Conservation (phyloP, 2,329 filamentous ascomycete species). For the Leptoxyphium fumago region DNA sequence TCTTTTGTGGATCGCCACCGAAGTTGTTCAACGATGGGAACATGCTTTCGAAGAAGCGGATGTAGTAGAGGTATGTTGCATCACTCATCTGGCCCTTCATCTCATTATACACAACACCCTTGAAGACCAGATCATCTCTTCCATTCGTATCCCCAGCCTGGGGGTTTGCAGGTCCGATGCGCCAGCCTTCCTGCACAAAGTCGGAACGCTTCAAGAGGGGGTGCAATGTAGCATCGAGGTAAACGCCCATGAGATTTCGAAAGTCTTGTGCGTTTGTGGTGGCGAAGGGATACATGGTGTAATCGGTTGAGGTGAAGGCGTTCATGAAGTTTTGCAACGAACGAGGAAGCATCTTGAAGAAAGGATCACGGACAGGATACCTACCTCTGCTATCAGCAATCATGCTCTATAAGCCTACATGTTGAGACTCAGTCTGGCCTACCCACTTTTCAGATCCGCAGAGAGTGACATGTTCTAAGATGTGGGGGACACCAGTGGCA, state of each 20-base stretch:
- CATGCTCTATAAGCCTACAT: constrained; percentile 11
- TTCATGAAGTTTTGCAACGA: constrained; percentile 99
- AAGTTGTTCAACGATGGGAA: constrained; percentile 94
- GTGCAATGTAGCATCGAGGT: constrained; percentile 84
- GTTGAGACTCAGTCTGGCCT: background rate
- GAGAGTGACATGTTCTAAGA: constrained; percentile 90
- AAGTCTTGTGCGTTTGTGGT: constrained; percentile 94
- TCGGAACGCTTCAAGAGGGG: constrained; percentile 81
- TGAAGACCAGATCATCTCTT: constrained; percentile 65
- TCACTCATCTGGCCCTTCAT: constrained; percentile 99
- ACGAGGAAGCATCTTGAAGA: constrained; percentile 98
- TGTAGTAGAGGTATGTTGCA: constrained; percentile 89
- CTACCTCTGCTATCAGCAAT: constrained; percentile 28
- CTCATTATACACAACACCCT: constrained; percentile 97
- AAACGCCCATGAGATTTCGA: constrained; percentile 89
- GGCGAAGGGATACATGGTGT: constrained; percentile 95
- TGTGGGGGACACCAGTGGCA: constrained; percentile 90
- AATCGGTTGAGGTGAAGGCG: constrained; percentile 88
- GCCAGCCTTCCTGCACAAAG: constrained; percentile 94
- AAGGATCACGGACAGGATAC: constrained; percentile 94
- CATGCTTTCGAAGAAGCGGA: constrained; percentile 85
- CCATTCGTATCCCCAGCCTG: constrained; percentile 31
- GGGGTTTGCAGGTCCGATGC: constrained; percentile 83
- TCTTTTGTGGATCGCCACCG: constrained; percentile 88
- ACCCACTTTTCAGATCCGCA: constrained; percentile 80